phyloP scores from a whole-genome alignment of 805 yeast species.

The Wickerhamomyces queroliae region DNA sequence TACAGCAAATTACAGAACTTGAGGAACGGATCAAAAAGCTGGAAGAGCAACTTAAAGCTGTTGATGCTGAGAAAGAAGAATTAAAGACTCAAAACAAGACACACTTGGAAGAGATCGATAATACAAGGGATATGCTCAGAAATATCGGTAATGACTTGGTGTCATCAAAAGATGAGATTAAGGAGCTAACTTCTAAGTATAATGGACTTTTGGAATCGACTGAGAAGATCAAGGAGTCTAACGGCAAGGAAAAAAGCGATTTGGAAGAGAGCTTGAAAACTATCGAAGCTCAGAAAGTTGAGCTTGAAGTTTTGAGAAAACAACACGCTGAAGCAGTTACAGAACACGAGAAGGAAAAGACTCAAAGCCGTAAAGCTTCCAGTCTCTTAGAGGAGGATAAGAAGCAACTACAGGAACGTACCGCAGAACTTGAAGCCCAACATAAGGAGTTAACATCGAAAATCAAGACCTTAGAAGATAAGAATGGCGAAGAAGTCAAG shows the following conservation, averaged over 20 bases:
- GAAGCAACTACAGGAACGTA: constrained; percentile 6
- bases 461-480: neutral
- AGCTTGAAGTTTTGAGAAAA: constrained; percentile 24
- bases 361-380: constrained; percentile 8
- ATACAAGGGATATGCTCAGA: constrained; percentile 67
- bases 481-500: constrained; percentile 4
- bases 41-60: constrained; percentile 11
- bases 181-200: constrained; percentile 23
- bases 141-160: constrained; percentile 79
- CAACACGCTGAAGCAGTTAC: constrained; percentile 30
- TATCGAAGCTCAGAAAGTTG: constrained; percentile 18
- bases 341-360: constrained; percentile 17
- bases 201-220: constrained; percentile 9
- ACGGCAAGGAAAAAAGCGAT: constrained; percentile 6
- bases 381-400: constrained; percentile 18
- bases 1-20: neutral
- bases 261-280: constrained; percentile 9
- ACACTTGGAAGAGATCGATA: constrained; percentile 60
- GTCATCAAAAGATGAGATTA: constrained; percentile 54
- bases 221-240: constrained; percentile 8
- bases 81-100: constrained; percentile 22
- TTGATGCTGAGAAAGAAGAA: constrained; percentile 1
- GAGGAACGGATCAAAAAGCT: constrained; percentile 6
- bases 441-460: neutral
- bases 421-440: constrained; percentile 3